Evolutionary conservation across 2,329 filamentous ascomycete species (phyloP).

Genomic region (Mariannaea elegans): DNA sequence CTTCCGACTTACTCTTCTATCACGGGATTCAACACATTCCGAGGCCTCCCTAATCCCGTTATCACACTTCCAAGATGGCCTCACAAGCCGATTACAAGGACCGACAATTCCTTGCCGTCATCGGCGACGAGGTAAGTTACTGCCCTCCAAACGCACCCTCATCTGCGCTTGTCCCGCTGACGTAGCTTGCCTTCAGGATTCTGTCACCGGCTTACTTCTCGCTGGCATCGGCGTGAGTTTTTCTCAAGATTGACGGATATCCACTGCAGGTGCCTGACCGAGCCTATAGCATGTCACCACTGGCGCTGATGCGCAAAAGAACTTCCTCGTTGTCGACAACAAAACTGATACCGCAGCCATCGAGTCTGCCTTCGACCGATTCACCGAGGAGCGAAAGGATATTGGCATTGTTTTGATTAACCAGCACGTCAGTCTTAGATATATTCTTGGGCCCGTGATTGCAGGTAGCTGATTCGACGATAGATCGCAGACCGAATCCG

Average conservation of each 20-base stretch:
- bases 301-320: conserved; percentile 90
- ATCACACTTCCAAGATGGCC: conserved; percentile 50
- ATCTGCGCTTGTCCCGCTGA: conserved; percentile 33
- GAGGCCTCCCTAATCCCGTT: conserved; percentile 5
- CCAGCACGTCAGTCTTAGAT: conserved; percentile 77
- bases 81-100: conserved; percentile 75
- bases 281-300: conserved; percentile 81
- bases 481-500: conserved; percentile 95
- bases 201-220: conserved; percentile 92
- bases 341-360: conserved; percentile 92
- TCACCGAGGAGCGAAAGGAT: conserved; percentile 91
- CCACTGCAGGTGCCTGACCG: not conserved
- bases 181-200: conserved; percentile 70
- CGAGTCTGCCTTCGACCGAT: conserved; percentile 88
- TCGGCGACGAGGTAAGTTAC: conserved; percentile 85
- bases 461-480: conserved; percentile 30
- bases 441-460: not conserved
- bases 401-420: conserved; percentile 98
- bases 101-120: conserved; percentile 95
- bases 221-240: conserved; percentile 86
- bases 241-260: conserved; percentile 4
- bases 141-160: not conserved
- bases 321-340: conserved; percentile 94
- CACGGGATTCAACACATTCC: conserved; percentile 24
- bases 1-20: conserved; percentile 25